Base-by-base conservation (phyloP, 2,329 filamentous ascomycete species). In the Colletotrichum falcatum region DNA sequence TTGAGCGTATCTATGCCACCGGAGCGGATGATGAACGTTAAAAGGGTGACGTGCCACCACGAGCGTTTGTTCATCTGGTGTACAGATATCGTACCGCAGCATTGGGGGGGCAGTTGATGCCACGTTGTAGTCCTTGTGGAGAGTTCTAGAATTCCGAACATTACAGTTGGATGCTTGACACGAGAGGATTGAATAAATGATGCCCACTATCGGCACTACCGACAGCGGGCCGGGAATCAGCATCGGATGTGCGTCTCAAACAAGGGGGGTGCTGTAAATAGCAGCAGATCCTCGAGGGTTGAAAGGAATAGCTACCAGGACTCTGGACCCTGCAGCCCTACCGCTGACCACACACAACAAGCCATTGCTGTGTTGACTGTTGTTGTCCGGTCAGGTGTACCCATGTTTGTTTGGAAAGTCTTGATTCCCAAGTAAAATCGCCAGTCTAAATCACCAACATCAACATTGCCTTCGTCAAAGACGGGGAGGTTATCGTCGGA, bases 221-320 rank as follows among this genome's bases (percentile, higher is more conserved):
- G 61, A 64, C 33, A 30, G 49, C 46, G 54, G 61, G 8, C 28
- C 51, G 37, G 61, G 51, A 39, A 56, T 28, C 48, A 16, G 39
- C 39, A 35, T 56, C 30, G 61, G 33, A 46, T 8, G 30, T 35
- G 51, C 49, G n/a, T 23, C 26, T 48, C 51, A 58, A 37, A 64
- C 61, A 33, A 58, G 51, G 61, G 39, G n/a, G 18, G 11, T 63
- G 39, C 61, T 33, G 61, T 58, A 58, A 64, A 48, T 64, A 58
- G 61, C 9, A 64, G n/a, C 37, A 46, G 26, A 18, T 35, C 37
- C 37, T 14, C 30, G 28, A 16, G 20, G 42, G 42, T 14, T 33
- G 26, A 18, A 63, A 33, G 20, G 37, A 23, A 39, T n/a, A 55
- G 23, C 49, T 5, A 64, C 28, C 20, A 39, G 12, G 5, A 23